Evolutionary conservation across 2,329 filamentous ascomycete species (phyloP).

Genomic region (Arthroderma sp.): DNA sequence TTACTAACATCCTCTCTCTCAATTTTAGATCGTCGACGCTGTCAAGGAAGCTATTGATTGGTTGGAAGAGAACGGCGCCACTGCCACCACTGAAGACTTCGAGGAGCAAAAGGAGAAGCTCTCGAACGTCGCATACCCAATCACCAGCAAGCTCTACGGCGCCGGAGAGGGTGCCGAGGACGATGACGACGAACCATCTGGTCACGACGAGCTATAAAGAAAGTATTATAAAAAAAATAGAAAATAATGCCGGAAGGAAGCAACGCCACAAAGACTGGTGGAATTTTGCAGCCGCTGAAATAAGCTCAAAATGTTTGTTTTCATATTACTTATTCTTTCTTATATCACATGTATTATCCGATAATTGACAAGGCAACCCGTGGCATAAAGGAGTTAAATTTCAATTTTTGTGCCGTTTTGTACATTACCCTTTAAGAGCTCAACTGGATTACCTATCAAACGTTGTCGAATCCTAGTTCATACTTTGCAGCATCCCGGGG

Average conservation of each 20-base stretch:
- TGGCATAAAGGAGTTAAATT: neutral
- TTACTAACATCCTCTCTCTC: conserved; percentile 18
- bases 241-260: conserved; percentile 5
- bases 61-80: conserved; percentile 86
- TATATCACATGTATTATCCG: neutral
- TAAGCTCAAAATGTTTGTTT: neutral
- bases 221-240: conserved; percentile 1
- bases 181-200: conserved; percentile 56
- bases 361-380: neutral
- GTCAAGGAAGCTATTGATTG: conserved; percentile 96
- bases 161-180: conserved; percentile 50
- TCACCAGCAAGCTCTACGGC: conserved; percentile 93
- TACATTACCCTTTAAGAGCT: too few relatives aligned
- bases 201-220: conserved; percentile 66
- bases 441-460: too few relatives aligned
- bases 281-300: too few relatives aligned
- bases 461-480: too few relatives aligned
- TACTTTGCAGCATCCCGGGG: too few relatives aligned
- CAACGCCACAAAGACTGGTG: too few relatives aligned
- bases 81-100: conserved; percentile 82
- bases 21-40: conserved; percentile 62
- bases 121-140: conserved; percentile 89
- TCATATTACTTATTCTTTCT: neutral
- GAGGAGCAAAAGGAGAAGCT: conserved; percentile 99
- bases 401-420: neutral